phyloP scores from a whole-genome alignment of 1,284 basidiomycete genomes.

The Ustilago tritici region DNA sequence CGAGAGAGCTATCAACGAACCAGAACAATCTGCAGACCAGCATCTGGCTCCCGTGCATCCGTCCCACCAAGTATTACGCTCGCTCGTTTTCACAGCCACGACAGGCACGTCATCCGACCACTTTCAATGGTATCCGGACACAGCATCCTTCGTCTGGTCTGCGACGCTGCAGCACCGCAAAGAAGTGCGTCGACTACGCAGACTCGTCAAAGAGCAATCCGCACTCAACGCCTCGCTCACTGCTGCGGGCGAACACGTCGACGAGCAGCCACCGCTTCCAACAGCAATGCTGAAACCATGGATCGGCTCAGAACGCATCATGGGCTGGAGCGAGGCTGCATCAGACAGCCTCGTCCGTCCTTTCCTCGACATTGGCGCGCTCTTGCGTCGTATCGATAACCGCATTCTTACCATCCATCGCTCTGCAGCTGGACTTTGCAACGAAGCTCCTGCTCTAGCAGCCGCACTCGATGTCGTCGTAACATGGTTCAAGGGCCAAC shows the following conservation, averaged over 20 bases:
- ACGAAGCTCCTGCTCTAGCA: constrained; percentile 48
- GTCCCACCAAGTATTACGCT: constrained; percentile 21
- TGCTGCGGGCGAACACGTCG: constrained; percentile 15
- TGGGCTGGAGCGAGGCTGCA: constrained; percentile 37
- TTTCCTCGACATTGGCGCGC: constrained; percentile 45
- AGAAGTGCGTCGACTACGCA: constrained; percentile 21
- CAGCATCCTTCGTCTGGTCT: constrained; percentile 43
- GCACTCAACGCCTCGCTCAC: constrained; percentile 22
- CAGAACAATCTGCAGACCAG: background rate
- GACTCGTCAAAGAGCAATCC: constrained; percentile 31
- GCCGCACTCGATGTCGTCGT: constrained; percentile 43
- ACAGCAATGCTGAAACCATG: constrained; percentile 28
- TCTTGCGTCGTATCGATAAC: constrained; percentile 46
- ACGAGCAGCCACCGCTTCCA: background rate
- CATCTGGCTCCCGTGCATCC: constrained; percentile 48
- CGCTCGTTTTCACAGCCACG: constrained; percentile 39
- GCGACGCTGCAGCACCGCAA: constrained; percentile 27
- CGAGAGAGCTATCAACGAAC: constrained; percentile 3
- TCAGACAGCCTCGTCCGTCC: constrained; percentile 39
- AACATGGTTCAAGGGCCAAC: constrained; percentile 48
- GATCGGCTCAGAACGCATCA: constrained; percentile 45
- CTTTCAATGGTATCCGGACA: constrained; percentile 49
- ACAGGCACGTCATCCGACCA: constrained; percentile 45
- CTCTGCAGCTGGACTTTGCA: constrained; percentile 16
- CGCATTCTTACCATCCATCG: constrained; percentile 32